These are phyloP conservation scores for Fusarium nurragi DNA, from an alignment of 2,329 filamentous ascomycete genomes.

Conservation along the genomic window DNA sequence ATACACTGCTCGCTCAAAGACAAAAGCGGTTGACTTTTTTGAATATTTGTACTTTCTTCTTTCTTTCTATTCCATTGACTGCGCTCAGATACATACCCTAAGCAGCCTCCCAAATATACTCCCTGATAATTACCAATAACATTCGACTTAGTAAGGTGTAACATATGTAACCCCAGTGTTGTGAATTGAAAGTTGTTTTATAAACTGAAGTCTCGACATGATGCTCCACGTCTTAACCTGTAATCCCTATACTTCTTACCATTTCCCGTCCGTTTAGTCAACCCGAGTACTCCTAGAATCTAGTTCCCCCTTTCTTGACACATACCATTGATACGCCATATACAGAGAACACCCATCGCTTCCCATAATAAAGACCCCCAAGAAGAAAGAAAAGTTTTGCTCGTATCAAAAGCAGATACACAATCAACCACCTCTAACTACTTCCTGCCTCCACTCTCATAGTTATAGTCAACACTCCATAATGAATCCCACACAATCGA, in stretches of 20 bases:
- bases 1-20: background rate
- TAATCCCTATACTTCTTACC: background rate
- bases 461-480: conserved; percentile 68
- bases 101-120: no score
- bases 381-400: conserved; percentile 1
- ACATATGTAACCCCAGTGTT: background rate
- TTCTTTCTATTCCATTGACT: no score
- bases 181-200: conserved; percentile 4
- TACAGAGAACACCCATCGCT: conserved; percentile 19
- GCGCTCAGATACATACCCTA: no score
- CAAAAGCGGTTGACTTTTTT: no score
- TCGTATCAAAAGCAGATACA: background rate
- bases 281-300: conserved; percentile 10
- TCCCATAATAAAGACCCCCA: conserved; percentile 17
- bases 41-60: no score
- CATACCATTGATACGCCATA: conserved; percentile 25
- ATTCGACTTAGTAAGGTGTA: no score
- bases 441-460: conserved; percentile 55
- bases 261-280: background rate
- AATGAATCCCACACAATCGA: conserved; percentile 70
- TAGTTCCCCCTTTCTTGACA: conserved; percentile 20
- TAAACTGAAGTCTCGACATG: background rate
- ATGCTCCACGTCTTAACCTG: background rate
- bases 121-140: no score
- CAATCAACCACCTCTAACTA: conserved; percentile 10